Conservation (phyloP, 805 yeast genomes). For the Henningerozyma blattae region DNA sequence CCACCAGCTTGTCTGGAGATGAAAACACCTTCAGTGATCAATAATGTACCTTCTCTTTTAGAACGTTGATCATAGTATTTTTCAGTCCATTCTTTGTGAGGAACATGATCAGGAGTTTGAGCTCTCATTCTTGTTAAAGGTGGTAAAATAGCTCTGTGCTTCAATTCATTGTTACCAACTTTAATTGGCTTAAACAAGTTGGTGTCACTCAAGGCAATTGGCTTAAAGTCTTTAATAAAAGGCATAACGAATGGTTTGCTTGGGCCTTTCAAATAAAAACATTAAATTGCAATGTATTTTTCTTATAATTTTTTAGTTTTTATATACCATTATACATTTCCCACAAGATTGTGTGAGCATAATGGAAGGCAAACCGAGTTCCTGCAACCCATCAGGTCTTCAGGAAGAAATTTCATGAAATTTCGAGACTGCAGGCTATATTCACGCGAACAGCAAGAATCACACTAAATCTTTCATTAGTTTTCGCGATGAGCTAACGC, state of each 20-base stretch:
- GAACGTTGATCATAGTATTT: constrained; percentile 47
- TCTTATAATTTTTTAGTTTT: too few relatives aligned
- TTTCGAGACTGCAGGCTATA: too few relatives aligned
- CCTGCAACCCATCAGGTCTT: too few relatives aligned
- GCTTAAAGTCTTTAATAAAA: constrained; percentile 11
- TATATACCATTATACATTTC: too few relatives aligned
- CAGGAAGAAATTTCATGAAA: too few relatives aligned
- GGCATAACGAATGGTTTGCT: constrained; percentile 12
- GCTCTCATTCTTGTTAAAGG: constrained; percentile 35
- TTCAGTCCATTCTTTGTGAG: constrained; percentile 31
- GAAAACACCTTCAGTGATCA: constrained; percentile 47
- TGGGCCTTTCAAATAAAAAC: too few relatives aligned
- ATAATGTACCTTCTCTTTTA: constrained; percentile 35
- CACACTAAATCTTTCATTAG: too few relatives aligned
- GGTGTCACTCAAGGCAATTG: constrained; percentile 20
- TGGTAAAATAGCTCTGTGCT: constrained; percentile 28
- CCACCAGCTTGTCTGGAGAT: constrained; percentile 31
- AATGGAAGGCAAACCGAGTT: too few relatives aligned
- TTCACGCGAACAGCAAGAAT: too few relatives aligned
- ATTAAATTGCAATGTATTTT: too few relatives aligned
- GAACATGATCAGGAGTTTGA: constrained; percentile 24
- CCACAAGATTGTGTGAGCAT: too few relatives aligned
- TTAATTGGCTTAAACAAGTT: constrained; percentile 31
- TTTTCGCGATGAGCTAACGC: too few relatives aligned
- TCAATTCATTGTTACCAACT: constrained; percentile 26